These are phyloP conservation scores for Prunus yedoensis DNA, from an alignment of 331 rosid genomes.

Conservation along the genomic window DNA sequence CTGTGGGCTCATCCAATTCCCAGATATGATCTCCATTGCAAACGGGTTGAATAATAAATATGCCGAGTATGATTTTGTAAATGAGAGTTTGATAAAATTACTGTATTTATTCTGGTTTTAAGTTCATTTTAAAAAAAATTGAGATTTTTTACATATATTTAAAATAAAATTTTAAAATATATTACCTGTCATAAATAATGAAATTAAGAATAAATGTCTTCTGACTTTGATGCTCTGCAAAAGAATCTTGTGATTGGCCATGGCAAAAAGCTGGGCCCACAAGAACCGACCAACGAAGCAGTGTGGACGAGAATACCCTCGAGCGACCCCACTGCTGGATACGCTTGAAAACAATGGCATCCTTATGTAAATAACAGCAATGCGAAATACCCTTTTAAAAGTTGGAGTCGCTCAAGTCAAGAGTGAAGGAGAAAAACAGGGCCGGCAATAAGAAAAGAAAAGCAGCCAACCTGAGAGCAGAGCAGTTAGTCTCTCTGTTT, in stretches of 20 bases:
- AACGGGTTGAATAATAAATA: too few relatives aligned
- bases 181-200: too few relatives aligned
- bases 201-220: too few relatives aligned
- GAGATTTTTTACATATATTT: too few relatives aligned
- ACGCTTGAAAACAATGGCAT: not conserved
- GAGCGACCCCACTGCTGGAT: not conserved
- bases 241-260: not conserved
- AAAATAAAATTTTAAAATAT: too few relatives aligned
- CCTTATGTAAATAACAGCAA: not conserved
- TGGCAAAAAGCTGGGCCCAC: not conserved
- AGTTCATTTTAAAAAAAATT: too few relatives aligned
- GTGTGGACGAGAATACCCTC: not conserved
- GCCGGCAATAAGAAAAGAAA: not conserved
- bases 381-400: not conserved
- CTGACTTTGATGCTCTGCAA: not conserved
- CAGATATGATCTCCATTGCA: too few relatives aligned
- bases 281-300: not conserved
- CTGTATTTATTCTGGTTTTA: too few relatives aligned
- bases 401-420: not conserved
- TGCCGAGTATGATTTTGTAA: too few relatives aligned
- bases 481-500: not conserved
- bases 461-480: not conserved
- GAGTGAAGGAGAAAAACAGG: not conserved
- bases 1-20: too few relatives aligned
- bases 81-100: too few relatives aligned